A percentile compares a stretch with the other conserved stretches of the same genome.
phyloP scores from a whole-genome alignment of 768 basidiomycete species.

The Leccinum aurantiacum region DNA sequence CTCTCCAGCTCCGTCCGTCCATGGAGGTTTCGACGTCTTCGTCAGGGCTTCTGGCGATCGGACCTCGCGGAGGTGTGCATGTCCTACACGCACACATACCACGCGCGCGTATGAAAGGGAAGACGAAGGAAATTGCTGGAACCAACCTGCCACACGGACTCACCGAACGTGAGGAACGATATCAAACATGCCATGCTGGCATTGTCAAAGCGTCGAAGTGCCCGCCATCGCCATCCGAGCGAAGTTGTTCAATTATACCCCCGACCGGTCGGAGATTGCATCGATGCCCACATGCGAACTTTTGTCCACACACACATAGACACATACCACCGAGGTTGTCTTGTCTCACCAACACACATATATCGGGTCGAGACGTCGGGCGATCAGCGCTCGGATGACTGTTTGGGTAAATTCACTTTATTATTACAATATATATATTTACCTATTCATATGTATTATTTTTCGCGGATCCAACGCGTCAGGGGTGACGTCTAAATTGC shows the following conservation, averaged over 20 bases:
- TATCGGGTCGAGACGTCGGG: constrained; percentile 21
- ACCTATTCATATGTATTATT: not conserved
- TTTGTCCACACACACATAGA: not conserved
- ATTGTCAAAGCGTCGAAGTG: not conserved
- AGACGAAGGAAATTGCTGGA: not conserved
- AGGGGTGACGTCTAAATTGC: constrained; percentile 2
- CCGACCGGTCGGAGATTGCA: constrained; percentile 1
- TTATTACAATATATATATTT: not conserved
- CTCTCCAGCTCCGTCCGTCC: constrained; percentile 3
- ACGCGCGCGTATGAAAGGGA: not conserved
- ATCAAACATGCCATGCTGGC: not conserved
- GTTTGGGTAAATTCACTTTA: constrained; percentile 6
- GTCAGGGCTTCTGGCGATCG: constrained; percentile 12
- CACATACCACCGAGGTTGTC: not conserved
- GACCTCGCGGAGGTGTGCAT: constrained; percentile 12
- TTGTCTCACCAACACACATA: not conserved
- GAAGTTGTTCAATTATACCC: not conserved
- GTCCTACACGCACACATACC: not conserved
- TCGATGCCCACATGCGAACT: not conserved
- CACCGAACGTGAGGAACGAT: not conserved
- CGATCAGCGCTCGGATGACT: constrained; percentile 14
- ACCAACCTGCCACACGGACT: not conserved
- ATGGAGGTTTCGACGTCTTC: not conserved
- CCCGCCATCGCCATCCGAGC: not conserved
- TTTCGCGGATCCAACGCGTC: not conserved